Evolutionary conservation across 192 early-diverging fungal genomes (phyloP), one percentile per base, ranked within the genome.

Genomic region (Entomortierella lignicola): DNA sequence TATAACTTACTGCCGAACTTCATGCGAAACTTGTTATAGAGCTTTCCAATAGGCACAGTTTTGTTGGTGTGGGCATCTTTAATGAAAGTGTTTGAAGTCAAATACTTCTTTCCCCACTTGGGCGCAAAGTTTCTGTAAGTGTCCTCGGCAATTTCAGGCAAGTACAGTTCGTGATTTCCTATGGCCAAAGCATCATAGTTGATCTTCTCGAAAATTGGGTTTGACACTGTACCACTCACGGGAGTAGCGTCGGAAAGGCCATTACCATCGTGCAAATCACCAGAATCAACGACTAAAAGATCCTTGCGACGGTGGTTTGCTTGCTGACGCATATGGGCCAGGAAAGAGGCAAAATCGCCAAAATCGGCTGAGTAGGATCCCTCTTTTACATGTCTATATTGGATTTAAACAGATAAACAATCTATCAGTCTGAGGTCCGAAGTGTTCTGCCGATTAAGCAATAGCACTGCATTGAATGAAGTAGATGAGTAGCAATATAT

Each of bases 261-360:
- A 29, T 82, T 82, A 15, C 83, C 83, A 57, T 74, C 55, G 52
- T 75, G 72, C 64, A 75, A 32, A 50, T 75, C 72, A 21, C 87
- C 87, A 34, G 83, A 84, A 60, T 88, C 87, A 53, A 87, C 67
- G 23, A 88, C 77, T 62, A 88, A 84, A 13, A 88, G 70, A 68
- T 88, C 85, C 63, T 84, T 84, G 55, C 74, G 67, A 31, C 74
- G 66, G 52, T 67, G 68, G 4, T 41, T 27, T 43, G 87, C 85
- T 66, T 84, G 72, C 29, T 81, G 37, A 44, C 80, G 81, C 87
- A 88, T 88, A 21, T 82, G 67, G 34, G 56, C 60, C n/a, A 84
- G 60, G 68, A 87, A 88, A 13, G 83, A 83, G 47, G 84, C 77
- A 72, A 88, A 86, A 37, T 88, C 87, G 54, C 85, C 87, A 50